Conservation (phyloP, 495 filamentous ascomycete species). For the Hypoxylon fragiforme region DNA sequence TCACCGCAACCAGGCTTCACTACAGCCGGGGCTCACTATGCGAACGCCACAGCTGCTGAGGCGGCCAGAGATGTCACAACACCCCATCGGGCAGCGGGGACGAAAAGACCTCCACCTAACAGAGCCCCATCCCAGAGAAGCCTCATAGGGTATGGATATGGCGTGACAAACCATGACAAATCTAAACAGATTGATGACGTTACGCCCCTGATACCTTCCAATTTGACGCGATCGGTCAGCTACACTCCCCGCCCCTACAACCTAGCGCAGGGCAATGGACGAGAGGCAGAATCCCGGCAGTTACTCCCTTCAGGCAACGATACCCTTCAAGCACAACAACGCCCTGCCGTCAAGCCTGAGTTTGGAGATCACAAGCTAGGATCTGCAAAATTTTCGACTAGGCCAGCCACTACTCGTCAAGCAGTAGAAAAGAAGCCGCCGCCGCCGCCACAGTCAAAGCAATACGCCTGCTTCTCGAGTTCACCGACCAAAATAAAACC, state of each 20-base stretch:
- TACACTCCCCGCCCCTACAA: constrained; percentile 6
- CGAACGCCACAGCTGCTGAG: constrained; percentile 38
- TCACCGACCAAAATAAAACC: constrained; percentile 42
- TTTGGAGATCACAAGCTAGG: constrained; percentile 45
- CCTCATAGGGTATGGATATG: constrained; percentile 43
- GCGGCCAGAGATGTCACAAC: constrained; percentile 22
- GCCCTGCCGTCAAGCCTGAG: constrained; percentile 39
- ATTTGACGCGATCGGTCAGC: constrained; percentile 12
- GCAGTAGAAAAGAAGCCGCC: constrained; percentile 16
- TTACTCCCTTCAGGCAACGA: constrained; percentile 2
- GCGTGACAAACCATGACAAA: constrained; percentile 36
- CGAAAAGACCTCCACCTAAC: constrained; percentile 34
- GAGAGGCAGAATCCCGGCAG: constrained; percentile 3
- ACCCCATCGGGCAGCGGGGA: constrained; percentile 22
- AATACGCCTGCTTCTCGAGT: constrained; percentile 54
- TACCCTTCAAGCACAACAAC: constrained; percentile 6
- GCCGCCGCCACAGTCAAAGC: constrained; percentile 34
- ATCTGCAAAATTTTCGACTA: constrained; percentile 30
- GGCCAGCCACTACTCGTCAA: constrained; percentile 5
- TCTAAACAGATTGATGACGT: constrained; percentile 22
- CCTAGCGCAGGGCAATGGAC: constrained; percentile 9
- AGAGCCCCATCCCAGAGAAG: constrained; percentile 46
- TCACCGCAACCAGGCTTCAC: constrained; percentile 44
- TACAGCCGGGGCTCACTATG: constrained; percentile 48
- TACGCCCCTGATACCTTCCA: constrained; percentile 10